Evolutionary conservation across 345 rosid species (phyloP).

Genomic region (Gossypium bickii): DNA sequence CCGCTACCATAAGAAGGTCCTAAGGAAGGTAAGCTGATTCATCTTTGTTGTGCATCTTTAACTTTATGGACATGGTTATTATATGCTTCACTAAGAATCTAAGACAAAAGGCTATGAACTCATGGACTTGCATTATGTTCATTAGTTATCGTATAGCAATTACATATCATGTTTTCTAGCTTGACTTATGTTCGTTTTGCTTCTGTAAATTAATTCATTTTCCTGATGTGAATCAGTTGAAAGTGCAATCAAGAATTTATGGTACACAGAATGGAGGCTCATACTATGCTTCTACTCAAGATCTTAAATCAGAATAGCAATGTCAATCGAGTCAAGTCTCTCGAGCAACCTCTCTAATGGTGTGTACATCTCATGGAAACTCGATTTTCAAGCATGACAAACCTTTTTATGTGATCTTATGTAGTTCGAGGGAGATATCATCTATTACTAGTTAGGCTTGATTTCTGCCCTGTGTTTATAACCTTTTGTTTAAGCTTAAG

Average conservation of each 20-base stretch:
- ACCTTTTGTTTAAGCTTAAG: constrained; percentile 5
- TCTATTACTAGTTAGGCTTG: constrained; percentile 12
- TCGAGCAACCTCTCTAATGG: not conserved
- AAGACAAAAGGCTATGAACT: not conserved
- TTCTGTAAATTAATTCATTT: not conserved
- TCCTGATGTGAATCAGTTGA: constrained; percentile 34
- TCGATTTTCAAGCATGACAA: constrained; percentile 14
- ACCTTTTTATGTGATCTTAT: constrained; percentile 7
- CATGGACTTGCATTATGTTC: not conserved
- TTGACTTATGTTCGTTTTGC: not conserved
- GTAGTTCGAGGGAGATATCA: constrained; percentile 15
- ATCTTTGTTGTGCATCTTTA: not conserved
- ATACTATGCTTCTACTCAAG: constrained; percentile 5
- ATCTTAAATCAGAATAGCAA: constrained; percentile 35
- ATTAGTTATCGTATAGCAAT: not conserved
- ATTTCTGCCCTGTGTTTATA: constrained; percentile 1
- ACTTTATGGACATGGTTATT: not conserved
- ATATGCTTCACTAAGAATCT: not conserved
- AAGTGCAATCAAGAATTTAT: constrained; percentile 25
- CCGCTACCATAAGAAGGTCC: constrained; percentile 81
- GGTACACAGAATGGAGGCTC: constrained; percentile 31
- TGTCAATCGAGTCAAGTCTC: not conserved
- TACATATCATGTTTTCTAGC: not conserved
- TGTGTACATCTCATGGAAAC: constrained; percentile 7
- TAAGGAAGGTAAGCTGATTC: constrained; percentile 47